Evolutionary conservation across 495 filamentous ascomycete genomes (phyloP), one percentile per base, ranked within the genome.

Genomic region (Penicillium malachiteum): DNA sequence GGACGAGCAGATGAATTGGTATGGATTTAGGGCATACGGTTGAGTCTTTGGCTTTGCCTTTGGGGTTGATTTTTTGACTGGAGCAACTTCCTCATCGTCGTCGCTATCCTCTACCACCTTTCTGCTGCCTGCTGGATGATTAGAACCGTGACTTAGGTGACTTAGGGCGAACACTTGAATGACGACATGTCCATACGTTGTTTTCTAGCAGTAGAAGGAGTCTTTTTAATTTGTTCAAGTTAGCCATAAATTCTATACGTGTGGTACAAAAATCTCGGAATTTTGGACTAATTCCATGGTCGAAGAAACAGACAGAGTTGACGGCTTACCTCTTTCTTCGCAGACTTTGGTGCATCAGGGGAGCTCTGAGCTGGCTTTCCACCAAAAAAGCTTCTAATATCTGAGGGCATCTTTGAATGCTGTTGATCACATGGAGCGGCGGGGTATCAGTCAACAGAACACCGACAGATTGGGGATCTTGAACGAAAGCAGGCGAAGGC

Each of bases 351-450:
- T 8, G 50, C 14, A 30, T 40, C 26, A 31, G 67, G 56, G 33
- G 68, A 65, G 58, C 65, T 63, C 57, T 71, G 67, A 47, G 65
- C 65, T 14, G 70, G 58, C 67, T 78, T 78, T 53, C 83, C 80
- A 13, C 83, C 83, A 70, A 96, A 94, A 64, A 93, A 96, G 59
- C 72, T 86, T 48, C 91, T 77, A 56, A 95, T 95, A 76, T 95
- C 90, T 34, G 81, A 54, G 56, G 89, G 82, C 88, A 91, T 92
- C n/a, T 21, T 48, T 68, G 8, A 33, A 33, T 32, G 18, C 7
- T 14, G 10, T 13, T 7, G 11, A 46, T 26, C 43, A 32, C 31
- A 46, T n/a, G n/a, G 12, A 17, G 6, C 8, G 30, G 31, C 8
- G 26, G 7, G 3, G 7, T 7, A 2, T 46, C 43, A 33, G 1